Evolutionary conservation across 495 filamentous ascomycete genomes (phyloP).

Genomic region (Parathielavia appendiculata): DNA sequence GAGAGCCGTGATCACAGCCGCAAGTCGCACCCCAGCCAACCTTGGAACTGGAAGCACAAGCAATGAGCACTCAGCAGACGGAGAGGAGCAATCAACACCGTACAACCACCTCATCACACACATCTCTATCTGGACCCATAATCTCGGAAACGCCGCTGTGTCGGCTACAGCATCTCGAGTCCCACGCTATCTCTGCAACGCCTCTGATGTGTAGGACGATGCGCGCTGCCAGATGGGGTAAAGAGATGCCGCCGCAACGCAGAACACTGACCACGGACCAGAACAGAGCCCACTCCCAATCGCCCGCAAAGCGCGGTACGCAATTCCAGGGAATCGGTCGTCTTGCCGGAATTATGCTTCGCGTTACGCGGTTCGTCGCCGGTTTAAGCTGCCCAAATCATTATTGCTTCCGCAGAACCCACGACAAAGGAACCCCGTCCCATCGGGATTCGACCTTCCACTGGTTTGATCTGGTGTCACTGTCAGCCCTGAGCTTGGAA

Average conservation of each 20-base stretch:
- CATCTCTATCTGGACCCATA: neutral
- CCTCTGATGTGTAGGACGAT: neutral
- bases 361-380: too few species aligned
- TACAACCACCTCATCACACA: neutral
- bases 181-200: neutral
- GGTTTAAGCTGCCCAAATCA: neutral
- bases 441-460: neutral
- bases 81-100: neutral
- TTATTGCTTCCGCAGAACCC: neutral
- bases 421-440: conserved; percentile 1
- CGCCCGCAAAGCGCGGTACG: neutral
- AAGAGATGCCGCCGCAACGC: neutral
- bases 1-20: neutral
- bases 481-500: neutral
- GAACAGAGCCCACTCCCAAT: too few species aligned
- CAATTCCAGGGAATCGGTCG: neutral
- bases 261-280: neutral
- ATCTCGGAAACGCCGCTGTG: neutral
- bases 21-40: conserved; percentile 3
- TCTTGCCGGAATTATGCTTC: too few species aligned
- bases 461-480: neutral
- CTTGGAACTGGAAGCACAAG: neutral
- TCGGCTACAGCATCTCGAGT: neutral
- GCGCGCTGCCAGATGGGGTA: neutral
- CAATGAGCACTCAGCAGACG: neutral